Conservation (phyloP, 1,284 basidiomycete species). For the Fomitopsis palustris region DNA sequence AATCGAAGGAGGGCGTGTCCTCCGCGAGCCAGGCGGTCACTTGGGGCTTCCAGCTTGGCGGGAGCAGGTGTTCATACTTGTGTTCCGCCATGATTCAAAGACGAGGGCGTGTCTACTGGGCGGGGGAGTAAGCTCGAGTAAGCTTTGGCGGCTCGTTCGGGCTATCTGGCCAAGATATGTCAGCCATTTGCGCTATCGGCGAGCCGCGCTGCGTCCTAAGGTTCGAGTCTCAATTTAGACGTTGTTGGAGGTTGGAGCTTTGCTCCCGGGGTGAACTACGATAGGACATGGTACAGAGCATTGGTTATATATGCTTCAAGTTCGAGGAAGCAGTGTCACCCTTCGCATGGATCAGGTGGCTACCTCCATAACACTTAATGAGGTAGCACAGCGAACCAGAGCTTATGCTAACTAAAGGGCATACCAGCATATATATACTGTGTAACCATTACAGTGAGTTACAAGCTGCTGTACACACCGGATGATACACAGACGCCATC, state of each 20-base stretch:
- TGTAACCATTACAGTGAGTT: not conserved
- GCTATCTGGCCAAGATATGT: not conserved
- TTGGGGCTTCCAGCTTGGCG: constrained; percentile 87
- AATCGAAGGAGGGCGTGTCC: constrained; percentile 96
- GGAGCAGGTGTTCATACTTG: constrained; percentile 72
- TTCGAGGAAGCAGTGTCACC: too few relatives aligned
- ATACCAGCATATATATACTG: not conserved
- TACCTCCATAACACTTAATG: too few relatives aligned
- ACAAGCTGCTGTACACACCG: not conserved
- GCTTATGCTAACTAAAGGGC: too few relatives aligned
- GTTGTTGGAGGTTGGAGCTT: too few relatives aligned
- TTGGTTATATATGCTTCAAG: too few relatives aligned
- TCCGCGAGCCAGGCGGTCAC: constrained; percentile 87
- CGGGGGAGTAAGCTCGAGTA: not conserved
- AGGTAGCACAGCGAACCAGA: too few relatives aligned
- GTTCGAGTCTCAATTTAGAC: too few relatives aligned
- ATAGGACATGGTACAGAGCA: too few relatives aligned
- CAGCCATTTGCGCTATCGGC: not conserved
- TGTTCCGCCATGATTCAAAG: constrained; percentile 18
- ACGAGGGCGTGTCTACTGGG: not conserved
- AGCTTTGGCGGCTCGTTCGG: not conserved
- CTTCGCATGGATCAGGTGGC: too few relatives aligned
- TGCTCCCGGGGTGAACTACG: too few relatives aligned
- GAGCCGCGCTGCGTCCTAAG: not conserved
- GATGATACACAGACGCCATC: not conserved